Conservation (phyloP, 2,329 filamentous ascomycete species). For the Acephala macrosclerotiorum region DNA sequence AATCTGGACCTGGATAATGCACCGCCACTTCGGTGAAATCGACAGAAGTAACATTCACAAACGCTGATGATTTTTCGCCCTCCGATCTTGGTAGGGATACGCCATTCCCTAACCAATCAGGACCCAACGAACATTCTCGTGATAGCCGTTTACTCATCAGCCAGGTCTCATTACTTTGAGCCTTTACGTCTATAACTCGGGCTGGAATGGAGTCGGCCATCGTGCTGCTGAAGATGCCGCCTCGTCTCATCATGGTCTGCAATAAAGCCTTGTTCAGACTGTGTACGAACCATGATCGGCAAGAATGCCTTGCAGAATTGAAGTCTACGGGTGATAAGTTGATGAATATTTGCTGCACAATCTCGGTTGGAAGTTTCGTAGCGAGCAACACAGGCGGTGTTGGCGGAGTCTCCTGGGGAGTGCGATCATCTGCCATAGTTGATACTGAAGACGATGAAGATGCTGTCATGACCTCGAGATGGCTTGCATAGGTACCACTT, state of each 20-base stretch:
- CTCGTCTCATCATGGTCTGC: constrained; percentile 59
- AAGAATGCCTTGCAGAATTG: constrained; percentile 66
- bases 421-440: background rate
- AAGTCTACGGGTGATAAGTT: constrained; percentile 53
- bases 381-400: constrained; percentile 15
- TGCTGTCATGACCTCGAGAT: background rate
- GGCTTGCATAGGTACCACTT: background rate
- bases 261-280: constrained; percentile 61
- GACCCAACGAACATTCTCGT: constrained; percentile 49
- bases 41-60: constrained; percentile 45
- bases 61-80: constrained; percentile 34
- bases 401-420: background rate
- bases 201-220: constrained; percentile 40
- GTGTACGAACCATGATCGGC: constrained; percentile 64
- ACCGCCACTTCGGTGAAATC: constrained; percentile 48
- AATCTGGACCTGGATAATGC: constrained; percentile 33
- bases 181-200: constrained; percentile 20
- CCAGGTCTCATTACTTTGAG: constrained; percentile 38
- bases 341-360: constrained; percentile 47
- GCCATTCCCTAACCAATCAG: constrained; percentile 41
- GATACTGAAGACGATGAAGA: background rate
- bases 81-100: constrained; percentile 22
- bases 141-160: constrained; percentile 52
- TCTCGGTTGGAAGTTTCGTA: constrained; percentile 45
- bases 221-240: constrained; percentile 59